Evolutionary conservation across 208 protist species (phyloP), one percentile per base, ranked within the genome.

Genomic region (Leishmania tropica): DNA sequence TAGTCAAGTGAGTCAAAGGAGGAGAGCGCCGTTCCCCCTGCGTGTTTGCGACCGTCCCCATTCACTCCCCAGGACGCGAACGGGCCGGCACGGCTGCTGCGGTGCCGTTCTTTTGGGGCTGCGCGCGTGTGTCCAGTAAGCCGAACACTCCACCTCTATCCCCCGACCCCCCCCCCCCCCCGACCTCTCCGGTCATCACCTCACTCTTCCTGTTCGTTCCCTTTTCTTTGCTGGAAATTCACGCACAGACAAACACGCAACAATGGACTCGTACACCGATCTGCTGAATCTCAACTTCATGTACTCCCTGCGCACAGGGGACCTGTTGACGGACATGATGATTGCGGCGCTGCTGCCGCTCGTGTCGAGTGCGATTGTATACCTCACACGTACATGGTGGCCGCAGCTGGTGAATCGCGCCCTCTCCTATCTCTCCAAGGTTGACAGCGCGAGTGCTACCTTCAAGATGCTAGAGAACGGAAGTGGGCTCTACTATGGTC

Each of bases 261-360:
- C 75, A 76, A 97, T 97, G 94, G 93, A 97, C 85, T 86, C 89
- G 58, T 96, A 95, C 64, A 83, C 87, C 62, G 88, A 92, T 31
- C 77, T 97, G 45, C 84, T 97, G 83, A 97, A 96, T 71, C 88
- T 96, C 47, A 96, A 96, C 79, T 94, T 97, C 70, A 97, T 97
- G 95, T 86, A 90, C 78, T 91, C 93, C 67, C 88, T 96, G 82
- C 83, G 93, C 64, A 97, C 95, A 62, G 95, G 93, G n/a, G 93
- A 96, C 79, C 80, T 92, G 80, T 67, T 96, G 24, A 81, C 94
- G 3, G 95, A 97, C 73, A 96, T 96, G 88, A 78, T 96, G 35
- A 92, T 96, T 74, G 93, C 90, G 40, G 91, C 91, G 37, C 80
- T 96, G n/a, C 88, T 97, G 74, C 95, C 95, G 17, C 48, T 96